Base-by-base conservation (phyloP, 2,329 filamentous ascomycete genomes). In the Xylariaceae sp. region DNA sequence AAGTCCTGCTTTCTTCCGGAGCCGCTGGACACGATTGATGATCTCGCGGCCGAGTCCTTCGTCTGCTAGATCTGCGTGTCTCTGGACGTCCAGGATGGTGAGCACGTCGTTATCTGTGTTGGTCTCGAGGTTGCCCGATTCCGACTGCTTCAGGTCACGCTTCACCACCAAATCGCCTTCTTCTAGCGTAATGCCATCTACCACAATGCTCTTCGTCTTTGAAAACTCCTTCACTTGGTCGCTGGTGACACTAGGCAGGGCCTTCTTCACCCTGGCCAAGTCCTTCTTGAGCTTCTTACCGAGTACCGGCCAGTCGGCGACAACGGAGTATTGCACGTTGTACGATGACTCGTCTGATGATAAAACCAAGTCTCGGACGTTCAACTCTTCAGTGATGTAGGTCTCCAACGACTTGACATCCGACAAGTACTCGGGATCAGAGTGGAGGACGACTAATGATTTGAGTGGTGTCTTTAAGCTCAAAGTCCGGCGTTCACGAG, bases 241-340 rank as follows among this genome's bases (percentile, higher is more conserved):
- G 60, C 86, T 92, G 17, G 81, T 88, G 45, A 99, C 76, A 38
- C 74, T 78, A 6, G 92, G 92, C 42, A 99, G 75, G 2, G 89
- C 91, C 74, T 93, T 95, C 78, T 95, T 95, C 61, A 97, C 91
- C 68, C 88, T 90, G 59, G 86, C 84, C 59, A 91, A 89, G 65
- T 97, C 92, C 73, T 96, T 97, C 80, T 96, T 96, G 62, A 97
- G 81, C 76, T 97, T 97, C 82, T 96, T 96, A 59, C 94, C 94
- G 14, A 99, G 80, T 2, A 89, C 88, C 13, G 94, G 91, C 88
- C 94, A 97, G 71, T 99, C 94, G 7, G 91, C 92, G 38, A 82
- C 84, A 14, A 93, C 90, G 56, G 88, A 90, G 74, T 97, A 96
- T 67, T 94, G 87, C 42, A 99, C 91, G 49, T 91, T 89, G 75